These are phyloP conservation scores for Colletotrichum somersetense DNA, from an alignment of 2,329 filamentous ascomycete species.

Conservation along the genomic window DNA sequence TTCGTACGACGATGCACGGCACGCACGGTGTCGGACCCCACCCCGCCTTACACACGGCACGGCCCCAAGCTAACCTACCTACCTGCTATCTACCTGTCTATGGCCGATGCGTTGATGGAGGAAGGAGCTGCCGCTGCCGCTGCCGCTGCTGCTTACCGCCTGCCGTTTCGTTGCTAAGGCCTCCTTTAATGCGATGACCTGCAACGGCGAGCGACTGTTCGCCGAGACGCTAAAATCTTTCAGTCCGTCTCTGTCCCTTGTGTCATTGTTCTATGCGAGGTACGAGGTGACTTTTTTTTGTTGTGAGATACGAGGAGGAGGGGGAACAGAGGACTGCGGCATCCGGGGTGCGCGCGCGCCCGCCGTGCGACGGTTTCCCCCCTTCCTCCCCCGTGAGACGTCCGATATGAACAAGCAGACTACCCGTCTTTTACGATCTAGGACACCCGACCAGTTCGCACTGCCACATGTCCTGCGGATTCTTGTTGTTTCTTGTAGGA, in stretches of 20 bases:
- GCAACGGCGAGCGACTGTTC: neutral
- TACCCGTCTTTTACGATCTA: constrained; percentile 40
- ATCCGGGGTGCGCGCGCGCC: neutral
- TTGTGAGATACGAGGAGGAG: neutral
- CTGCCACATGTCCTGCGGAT: neutral
- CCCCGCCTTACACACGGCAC: neutral
- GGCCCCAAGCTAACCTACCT: neutral
- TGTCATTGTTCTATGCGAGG: neutral
- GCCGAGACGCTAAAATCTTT: neutral
- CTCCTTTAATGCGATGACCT: neutral
- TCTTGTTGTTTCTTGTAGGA: neutral
- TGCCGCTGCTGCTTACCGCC: neutral
- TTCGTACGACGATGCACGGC: neutral
- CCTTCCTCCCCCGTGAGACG: neutral
- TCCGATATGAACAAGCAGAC: constrained; percentile 41
- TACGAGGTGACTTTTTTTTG: no score
- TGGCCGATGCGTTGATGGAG: neutral
- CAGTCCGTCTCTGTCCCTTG: neutral
- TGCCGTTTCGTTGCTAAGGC: neutral
- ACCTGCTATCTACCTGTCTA: neutral
- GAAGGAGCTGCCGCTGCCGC: no score
- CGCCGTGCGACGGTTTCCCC: constrained; percentile 32
- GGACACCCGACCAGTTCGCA: neutral
- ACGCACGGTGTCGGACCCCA: neutral
- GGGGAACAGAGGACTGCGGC: neutral